Evolutionary conservation across 1,284 basidiomycete genomes (phyloP), one percentile per base, ranked within the genome.

Genomic region (Ganoderma meredithae): DNA sequence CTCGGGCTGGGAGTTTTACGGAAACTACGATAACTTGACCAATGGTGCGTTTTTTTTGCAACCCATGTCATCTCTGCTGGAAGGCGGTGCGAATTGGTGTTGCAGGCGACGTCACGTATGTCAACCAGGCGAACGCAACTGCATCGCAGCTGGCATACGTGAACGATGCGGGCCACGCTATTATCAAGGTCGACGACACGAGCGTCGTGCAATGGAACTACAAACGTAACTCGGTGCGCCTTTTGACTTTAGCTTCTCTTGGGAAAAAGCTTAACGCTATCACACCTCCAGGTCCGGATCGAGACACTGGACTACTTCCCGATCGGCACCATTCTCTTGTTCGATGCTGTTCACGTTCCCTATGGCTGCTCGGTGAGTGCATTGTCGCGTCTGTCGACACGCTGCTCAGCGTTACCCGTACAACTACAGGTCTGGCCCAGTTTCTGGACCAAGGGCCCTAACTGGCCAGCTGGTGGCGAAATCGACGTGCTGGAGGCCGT

Each of bases 151-250:
- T 91, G 17, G 86, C 87, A 12, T 88, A 86, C 70, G 78, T 89
- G 64, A 87, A 87, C 69, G 70, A 67, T 63, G 81, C 81, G 0
- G 83, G 86, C 13, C 83, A 86, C 69, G 86, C 84, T 10, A 84
- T 91, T 70, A 88, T 93, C 74, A 85, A 85, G 74, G 89, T 92
- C n/a, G 91, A 93, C 78, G 90, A 92, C 73, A 86, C 85, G n/a
- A 82, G 86, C 8, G 83, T 76, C 8, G 86, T 91, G 33, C 72
- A 79, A 0, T 90, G 81, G 73, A 87, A 89, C 69, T 74, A 91
- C 43, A 94, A 94, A 77, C 85, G 92, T 56, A 88, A 92, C 72
- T 87, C 89, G 1, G 87, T 94, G 31, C 83, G 90, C 47, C 85
- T n/a, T 13, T 85, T 36, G 27, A 31, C 27, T 58, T 58, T 5